Percentiles rank a stretch among this genome's conserved stretches.
phyloP scores from a whole-genome alignment of 2,329 filamentous ascomycete species.

The Coniella lustricola region DNA sequence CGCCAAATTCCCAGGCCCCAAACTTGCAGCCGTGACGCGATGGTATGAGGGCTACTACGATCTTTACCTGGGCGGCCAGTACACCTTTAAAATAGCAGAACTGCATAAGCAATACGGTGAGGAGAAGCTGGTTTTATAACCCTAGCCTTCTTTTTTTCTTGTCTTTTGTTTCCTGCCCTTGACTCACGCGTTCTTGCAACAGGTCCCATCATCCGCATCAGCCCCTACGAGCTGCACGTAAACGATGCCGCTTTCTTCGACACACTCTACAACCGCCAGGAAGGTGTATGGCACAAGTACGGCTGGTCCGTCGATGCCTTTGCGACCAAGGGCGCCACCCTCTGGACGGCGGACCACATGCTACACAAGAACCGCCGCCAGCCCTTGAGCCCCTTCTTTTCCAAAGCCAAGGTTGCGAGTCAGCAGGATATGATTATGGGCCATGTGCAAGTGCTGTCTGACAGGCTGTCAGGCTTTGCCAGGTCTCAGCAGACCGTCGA shows the following conservation, averaged over 20 bases:
- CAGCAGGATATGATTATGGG: background rate
- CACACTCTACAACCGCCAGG: conserved; percentile 12
- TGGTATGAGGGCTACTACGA: conserved; percentile 2
- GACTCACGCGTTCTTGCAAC: background rate
- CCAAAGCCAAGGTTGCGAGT: background rate
- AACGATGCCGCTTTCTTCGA: conserved; percentile 18
- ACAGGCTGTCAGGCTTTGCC: background rate
- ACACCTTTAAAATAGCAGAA: conserved; percentile 26
- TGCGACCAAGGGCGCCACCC: background rate
- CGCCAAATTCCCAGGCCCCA: conserved; percentile 1
- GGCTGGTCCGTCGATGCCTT: conserved; percentile 6
- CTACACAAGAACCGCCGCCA: background rate
- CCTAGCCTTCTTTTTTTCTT: too few species aligned
- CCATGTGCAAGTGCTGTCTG: conserved; percentile 8
- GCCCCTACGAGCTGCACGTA: conserved; percentile 27
- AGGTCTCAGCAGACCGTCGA: background rate
- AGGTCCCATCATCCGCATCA: conserved; percentile 29
- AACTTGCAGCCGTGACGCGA: background rate
- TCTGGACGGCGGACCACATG: conserved; percentile 10
- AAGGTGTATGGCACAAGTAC: conserved; percentile 13
- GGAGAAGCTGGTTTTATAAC: background rate
- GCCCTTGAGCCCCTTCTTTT: background rate
- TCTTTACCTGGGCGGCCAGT: conserved; percentile 17
- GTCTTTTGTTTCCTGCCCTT: background rate
- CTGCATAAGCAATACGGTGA: conserved; percentile 30